Base-by-base conservation (phyloP, 148 eudicot genomes). In the Limonium bicolor region DNA sequence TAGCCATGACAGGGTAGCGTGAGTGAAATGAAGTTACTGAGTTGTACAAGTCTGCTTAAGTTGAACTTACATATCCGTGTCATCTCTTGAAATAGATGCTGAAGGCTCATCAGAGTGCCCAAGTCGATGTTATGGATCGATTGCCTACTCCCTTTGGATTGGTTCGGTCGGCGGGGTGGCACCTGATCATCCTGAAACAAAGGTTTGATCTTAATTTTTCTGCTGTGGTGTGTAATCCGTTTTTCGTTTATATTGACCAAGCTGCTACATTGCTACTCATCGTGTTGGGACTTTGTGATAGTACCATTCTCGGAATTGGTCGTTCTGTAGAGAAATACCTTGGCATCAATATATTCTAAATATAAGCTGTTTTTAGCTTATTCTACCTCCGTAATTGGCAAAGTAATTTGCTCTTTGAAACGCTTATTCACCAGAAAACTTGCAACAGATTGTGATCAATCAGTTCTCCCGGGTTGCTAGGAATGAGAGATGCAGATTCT, bases 141-240 rank as follows among this genome's bases (percentile, higher is more conserved):
- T 58, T 90, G 51, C 99, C 95, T 0, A 75, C 88, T 2, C 95
- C 99, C 0, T 90, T 77, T 55, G 99, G 95, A 39, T 63, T 90
- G 29, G 74, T 90, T 9, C 81, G 99, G 9, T 77, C 87, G 4
- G n/a, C n/a, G 97, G 97, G 4, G 97, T 88, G 43, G 97, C 95
- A 16, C 95, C 97, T 26, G 97, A 88, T 71, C 95, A 88, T 73
- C 97, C 86, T 23, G 93, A 88, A 59, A 88, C 97, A 0, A 88
- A 88, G 87, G 95, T 76, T 19, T 45, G 32, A 10, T 30, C 19
- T 24, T 43, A 8, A 5, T 0, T 24, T 40, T 18, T 30, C 13
- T 23, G 28, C 10, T 14, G 3, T n/a, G n/a, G n/a, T n/a, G n/a
- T n/a, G n/a, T n/a, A n/a, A n/a, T n/a, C n/a, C n/a, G n/a, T n/a